These are phyloP conservation scores for Gomphus sp. DNA, from an alignment of 1,284 basidiomycete species.

Conservation along the genomic window DNA sequence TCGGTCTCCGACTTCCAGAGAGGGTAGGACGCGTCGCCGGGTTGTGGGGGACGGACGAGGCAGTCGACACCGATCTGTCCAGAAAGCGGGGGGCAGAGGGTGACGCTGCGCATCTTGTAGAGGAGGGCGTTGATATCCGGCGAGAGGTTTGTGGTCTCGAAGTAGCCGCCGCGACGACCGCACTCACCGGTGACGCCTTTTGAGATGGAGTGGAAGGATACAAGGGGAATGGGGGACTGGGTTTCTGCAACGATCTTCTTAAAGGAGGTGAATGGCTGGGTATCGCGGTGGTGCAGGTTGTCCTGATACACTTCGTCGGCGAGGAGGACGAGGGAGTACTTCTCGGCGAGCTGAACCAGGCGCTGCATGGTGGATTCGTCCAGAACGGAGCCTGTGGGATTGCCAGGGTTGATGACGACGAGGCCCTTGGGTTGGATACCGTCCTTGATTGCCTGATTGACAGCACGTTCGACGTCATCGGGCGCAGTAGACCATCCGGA, in stretches of 20 bases:
- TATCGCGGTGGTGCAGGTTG: constrained; percentile 69
- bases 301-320: constrained; percentile 95
- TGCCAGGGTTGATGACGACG: constrained; percentile 94
- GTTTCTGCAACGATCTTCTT: constrained; percentile 72
- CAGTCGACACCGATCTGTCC: constrained; percentile 91
- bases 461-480: constrained; percentile 54
- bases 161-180: constrained; percentile 89
- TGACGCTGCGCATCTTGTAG: constrained; percentile 92
- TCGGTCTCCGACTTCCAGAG: constrained; percentile 80
- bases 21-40: constrained; percentile 64
- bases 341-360: constrained; percentile 76
- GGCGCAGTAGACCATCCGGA: constrained; percentile 83
- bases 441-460: constrained; percentile 58
- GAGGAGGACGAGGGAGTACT: constrained; percentile 78
- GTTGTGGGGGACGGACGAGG: constrained; percentile 78
- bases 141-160: constrained; percentile 78
- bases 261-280: constrained; percentile 83
- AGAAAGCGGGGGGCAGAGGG: constrained; percentile 79
- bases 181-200: constrained; percentile 94
- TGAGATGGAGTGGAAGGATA: constrained; percentile 93
- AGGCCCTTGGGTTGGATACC: constrained; percentile 70
- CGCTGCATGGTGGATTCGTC: constrained; percentile 60
- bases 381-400: constrained; percentile 85
- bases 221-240: constrained; percentile 62
- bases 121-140: constrained; percentile 74